Percentiles rank a stretch among this genome's conserved stretches.
Evolutionary conservation across 495 filamentous ascomycete species (phyloP).

Genomic region (Rostrohypoxylon terebratum): DNA sequence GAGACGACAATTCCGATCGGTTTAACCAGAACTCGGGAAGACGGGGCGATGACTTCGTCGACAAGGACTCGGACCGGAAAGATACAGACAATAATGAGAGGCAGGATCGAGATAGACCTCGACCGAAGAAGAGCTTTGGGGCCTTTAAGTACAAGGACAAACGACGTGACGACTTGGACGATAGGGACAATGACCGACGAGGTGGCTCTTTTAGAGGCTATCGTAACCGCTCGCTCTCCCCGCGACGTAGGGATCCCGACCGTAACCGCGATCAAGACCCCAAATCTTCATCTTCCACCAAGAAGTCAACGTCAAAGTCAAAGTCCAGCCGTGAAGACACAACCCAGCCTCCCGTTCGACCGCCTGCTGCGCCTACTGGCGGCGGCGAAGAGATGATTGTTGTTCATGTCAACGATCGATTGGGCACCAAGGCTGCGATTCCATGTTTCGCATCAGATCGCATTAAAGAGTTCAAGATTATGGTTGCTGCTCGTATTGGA

Average conservation of each 20-base stretch:
- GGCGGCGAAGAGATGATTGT: conserved; percentile 84
- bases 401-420: conserved; percentile 89
- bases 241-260: conserved; percentile 52
- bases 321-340: conserved; percentile 45
- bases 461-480: conserved; percentile 87
- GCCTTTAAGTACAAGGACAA: conserved; percentile 78
- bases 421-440: conserved; percentile 90
- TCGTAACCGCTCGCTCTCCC: conserved; percentile 57
- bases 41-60: conserved; percentile 25
- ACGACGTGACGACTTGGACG: conserved; percentile 62
- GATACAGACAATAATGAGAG: conserved; percentile 38
- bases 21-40: conserved; percentile 20
- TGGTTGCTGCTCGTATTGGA: conserved; percentile 87
- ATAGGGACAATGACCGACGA: conserved; percentile 58
- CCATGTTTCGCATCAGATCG: conserved; percentile 85
- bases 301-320: conserved; percentile 39
- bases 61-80: conserved; percentile 33
- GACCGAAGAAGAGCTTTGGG: conserved; percentile 58
- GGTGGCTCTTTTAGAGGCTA: conserved; percentile 65
- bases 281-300: conserved; percentile 35
- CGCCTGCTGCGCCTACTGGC: conserved; percentile 48
- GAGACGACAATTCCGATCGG: conserved; percentile 31
- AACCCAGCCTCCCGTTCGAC: conserved; percentile 43
- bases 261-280: conserved; percentile 45
- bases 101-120: conserved; percentile 38